Evolutionary conservation across 768 basidiomycete species (phyloP), one percentile per base, ranked within the genome.

Genomic region (Hirschioporus abietinus): DNA sequence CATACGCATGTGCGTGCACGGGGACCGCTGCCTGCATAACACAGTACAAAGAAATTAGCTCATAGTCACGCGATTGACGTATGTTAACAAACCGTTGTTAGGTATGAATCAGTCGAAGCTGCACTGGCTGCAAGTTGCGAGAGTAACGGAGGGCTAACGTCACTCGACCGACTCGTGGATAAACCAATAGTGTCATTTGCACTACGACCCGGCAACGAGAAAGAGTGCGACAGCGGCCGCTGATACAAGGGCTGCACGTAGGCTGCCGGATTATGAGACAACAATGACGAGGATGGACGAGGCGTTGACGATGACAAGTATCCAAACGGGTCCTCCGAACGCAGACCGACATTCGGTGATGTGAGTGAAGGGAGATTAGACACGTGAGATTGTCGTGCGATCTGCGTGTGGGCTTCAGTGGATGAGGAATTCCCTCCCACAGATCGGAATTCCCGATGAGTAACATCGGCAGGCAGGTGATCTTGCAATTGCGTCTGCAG

Each of bases 1-100:
- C 88, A 74, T 86, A 95, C 36, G 90, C 91, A 65, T 90, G 85
- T 1, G 87, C 76, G 73, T 93, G 81, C 35, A 89, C 80, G 30
- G 91, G 86, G 63, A 83, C 82, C 6, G 84, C 82, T 67, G 76
- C 34, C n/a, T 61, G n/a, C 25, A 34, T 24, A 9, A 12, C 3
- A 10, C n/a, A 25, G 20, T 24, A 1, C 30, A 34, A 61, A 3
- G n/a, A 9, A 34, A 24, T 25, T 61, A 61, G 30, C 60, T 61
- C 60, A 61, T 61, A 61, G 12, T 61, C 60, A 24, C 24, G 25
- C 24, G 15, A 61, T 20, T 15, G 5, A 25, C 2, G 24, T 66
- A 24, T 23, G 63, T 59, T 9, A 65, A 66, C 24, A 70, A 35
- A 35, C 66, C 63, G 60, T 6, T 24, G 60, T 25, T 3, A 61